phyloP scores from a whole-genome alignment of 129 eudicot species.

The Tagetes erecta region DNA sequence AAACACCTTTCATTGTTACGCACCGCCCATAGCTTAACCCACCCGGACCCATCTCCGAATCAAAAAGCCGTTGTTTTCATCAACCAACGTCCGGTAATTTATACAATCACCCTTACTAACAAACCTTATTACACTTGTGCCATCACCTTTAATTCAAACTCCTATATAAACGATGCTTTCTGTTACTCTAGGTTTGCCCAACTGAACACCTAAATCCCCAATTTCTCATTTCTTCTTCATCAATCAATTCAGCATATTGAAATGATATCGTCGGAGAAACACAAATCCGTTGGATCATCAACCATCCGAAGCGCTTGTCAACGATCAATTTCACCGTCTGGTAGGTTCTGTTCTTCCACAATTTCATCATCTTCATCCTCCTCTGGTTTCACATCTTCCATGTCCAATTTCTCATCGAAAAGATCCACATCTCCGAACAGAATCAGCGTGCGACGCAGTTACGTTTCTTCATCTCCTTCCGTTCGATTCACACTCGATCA shows the following conservation, averaged over 20 bases:
- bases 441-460: slow-evolving; percentile 38
- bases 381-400: neutral
- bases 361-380: neutral
- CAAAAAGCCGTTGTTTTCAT: neutral
- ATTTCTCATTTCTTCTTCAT: neutral
- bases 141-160: neutral
- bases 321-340: slow-evolving; percentile 8
- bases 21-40: slow-evolving; percentile 11
- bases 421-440: slow-evolving; percentile 46
- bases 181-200: slow-evolving; percentile 8
- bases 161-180: slow-evolving; percentile 4
- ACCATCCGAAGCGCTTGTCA: neutral
- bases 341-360: slow-evolving; percentile 12
- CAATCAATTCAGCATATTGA: neutral
- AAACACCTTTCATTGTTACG: neutral
- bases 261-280: neutral
- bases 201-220: neutral
- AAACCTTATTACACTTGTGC: neutral
- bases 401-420: neutral
- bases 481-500: slow-evolving; percentile 51
- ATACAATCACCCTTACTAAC: neutral
- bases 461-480: slow-evolving; percentile 39
- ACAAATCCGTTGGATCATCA: neutral
- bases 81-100: neutral
- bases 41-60: neutral